Base-by-base conservation (phyloP, 352 stramenopile species). In the Phytophthora sp. region DNA sequence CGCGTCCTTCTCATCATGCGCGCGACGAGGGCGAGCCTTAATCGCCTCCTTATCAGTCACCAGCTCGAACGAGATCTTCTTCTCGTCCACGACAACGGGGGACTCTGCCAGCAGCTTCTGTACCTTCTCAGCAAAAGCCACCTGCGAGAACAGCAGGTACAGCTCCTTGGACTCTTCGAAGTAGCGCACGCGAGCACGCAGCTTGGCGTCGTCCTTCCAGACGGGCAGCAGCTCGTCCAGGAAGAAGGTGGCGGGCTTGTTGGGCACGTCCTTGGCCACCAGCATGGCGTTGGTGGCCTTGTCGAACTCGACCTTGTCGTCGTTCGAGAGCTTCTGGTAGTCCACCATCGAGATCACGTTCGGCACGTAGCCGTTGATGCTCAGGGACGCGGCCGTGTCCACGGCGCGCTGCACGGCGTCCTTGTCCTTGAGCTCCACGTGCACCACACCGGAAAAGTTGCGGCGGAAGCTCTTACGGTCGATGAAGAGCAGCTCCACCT, bases 201-300 rank as follows among this genome's bases (percentile, higher is more conserved):
- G 73, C 49, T 72, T 72, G 4, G 75, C 53, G 35, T 96, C 75
- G 10, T 91, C 77, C 31, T 83, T 75, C 83, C 87, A 94, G 57
- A 96, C 54, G 1, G 77, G 69, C 37, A 87, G 60, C 32, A 96
- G 74, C 39, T 82, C 76, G 37, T 91, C 79, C n/a, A 92, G 57
- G 57, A 91, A 91, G 48, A 91, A 79, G 6, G 80, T 77, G 17
- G 91, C 73, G 7, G 77, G 82, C 66, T 91, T 87, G 45, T 65
- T 68, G 4, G 89, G 79, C 51, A 97, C 88, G 41, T 91, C 75
- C 67, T 93, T 92, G 32, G 87, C 84, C 12, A 93, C 80, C 10
- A 96, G 74, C 84, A 96, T 94, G 17, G 84, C 85, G 17, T 71
- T 79, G 18, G 84, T 86, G 26, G 80, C 70, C 76, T 96, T 94